Conservation (phyloP, 106 monocot species). For the Allium fistulosum region DNA sequence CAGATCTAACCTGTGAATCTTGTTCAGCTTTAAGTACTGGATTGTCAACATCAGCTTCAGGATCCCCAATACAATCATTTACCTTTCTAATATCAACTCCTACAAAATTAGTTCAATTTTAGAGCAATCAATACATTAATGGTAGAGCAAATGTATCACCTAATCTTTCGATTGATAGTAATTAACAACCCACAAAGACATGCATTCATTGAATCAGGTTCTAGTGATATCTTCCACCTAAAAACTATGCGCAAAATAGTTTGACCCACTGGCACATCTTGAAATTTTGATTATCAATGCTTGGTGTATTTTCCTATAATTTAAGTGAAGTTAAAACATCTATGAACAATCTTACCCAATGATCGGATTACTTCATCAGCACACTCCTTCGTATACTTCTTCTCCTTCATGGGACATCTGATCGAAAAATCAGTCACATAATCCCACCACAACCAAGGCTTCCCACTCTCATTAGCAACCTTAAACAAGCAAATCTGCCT, state of each 20-base stretch:
- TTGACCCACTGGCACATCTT: no score
- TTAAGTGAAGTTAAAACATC: neutral
- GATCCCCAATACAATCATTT: conserved; percentile 49
- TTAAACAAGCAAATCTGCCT: conserved; percentile 67
- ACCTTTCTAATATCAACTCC: conserved; percentile 45
- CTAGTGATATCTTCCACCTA: no score
- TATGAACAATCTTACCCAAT: conserved; percentile 33
- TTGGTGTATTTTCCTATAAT: neutral
- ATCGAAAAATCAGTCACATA: conserved; percentile 76
- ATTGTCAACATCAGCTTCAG: conserved; percentile 52
- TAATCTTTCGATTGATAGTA: no score
- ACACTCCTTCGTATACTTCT: conserved; percentile 75
- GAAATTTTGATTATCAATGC: no score
- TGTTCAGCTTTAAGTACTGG: conserved; percentile 59
- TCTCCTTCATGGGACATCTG: conserved; percentile 76
- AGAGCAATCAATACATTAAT: neutral
- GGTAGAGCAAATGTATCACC: no score
- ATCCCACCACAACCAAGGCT: conserved; percentile 92
- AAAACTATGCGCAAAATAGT: no score
- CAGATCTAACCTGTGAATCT: conserved; percentile 40
- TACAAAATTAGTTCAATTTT: conserved; percentile 7
- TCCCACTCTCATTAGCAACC: conserved; percentile 59
- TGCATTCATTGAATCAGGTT: no score
- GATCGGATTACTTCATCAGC: conserved; percentile 62
- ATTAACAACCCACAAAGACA: no score